Evolutionary conservation across 129 eudicot genomes (phyloP).

Genomic region (Escallonia rubra): DNA sequence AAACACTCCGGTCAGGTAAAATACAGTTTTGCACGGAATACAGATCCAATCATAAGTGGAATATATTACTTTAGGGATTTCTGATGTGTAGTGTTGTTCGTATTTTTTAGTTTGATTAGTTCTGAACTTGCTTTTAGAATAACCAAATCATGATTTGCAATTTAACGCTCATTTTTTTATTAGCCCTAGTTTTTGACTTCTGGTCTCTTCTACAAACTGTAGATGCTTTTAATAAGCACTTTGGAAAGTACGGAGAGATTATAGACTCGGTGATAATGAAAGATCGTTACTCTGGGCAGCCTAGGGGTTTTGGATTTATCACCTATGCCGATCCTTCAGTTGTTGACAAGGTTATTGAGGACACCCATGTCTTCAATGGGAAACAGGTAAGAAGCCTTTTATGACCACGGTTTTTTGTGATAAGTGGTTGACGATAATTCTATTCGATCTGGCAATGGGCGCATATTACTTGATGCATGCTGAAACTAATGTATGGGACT

Average conservation of each 20-base stretch:
- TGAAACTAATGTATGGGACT: not conserved
- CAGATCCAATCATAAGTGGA: too few relatives aligned
- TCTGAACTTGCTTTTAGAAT: too few relatives aligned
- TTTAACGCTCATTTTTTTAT: too few relatives aligned
- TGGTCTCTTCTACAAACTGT: not conserved
- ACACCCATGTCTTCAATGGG: constrained; percentile 27
- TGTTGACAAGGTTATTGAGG: constrained; percentile 30
- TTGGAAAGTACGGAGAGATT: constrained; percentile 36
- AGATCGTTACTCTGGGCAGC: constrained; percentile 28
- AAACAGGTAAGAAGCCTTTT: constrained; percentile 19
- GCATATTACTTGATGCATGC: not conserved
- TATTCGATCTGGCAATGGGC: too few relatives aligned
- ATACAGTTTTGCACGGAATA: too few relatives aligned
- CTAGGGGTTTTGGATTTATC: constrained; percentile 38
- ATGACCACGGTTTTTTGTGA: not conserved
- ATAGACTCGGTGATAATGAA: constrained; percentile 35
- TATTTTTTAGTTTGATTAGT: too few relatives aligned
- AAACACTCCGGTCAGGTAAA: too few relatives aligned
- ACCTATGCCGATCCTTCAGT: constrained; percentile 35
- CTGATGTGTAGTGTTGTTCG: too few relatives aligned
- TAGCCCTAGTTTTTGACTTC: too few relatives aligned
- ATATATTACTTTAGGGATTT: too few relatives aligned
- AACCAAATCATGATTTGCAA: too few relatives aligned
- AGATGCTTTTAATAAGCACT: constrained; percentile 27
- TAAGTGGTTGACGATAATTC: too few relatives aligned